Evolutionary conservation across 2,329 filamentous ascomycete genomes (phyloP).

Genomic region (Chaetomium globosum): DNA sequence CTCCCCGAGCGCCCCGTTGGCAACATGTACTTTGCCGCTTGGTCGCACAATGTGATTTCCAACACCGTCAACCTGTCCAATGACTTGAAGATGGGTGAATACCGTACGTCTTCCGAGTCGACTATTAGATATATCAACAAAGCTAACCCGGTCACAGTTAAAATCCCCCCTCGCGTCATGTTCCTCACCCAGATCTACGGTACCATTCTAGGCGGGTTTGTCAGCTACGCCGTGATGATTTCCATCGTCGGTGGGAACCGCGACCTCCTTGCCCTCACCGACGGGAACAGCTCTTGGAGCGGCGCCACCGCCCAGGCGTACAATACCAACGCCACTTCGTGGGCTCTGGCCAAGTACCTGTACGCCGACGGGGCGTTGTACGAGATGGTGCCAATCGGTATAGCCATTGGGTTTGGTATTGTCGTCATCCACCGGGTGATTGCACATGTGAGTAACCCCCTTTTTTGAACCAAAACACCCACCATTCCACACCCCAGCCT

Average conservation of each 20-base stretch:
- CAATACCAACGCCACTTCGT: constrained; percentile 52
- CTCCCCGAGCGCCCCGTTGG: constrained; percentile 55
- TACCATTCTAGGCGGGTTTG: constrained; percentile 55
- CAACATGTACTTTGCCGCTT: constrained; percentile 62
- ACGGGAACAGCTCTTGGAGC: constrained; percentile 57
- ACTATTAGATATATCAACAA: neutral
- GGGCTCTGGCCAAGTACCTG: constrained; percentile 57
- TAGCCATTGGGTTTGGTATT: constrained; percentile 51
- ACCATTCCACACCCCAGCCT: too few species aligned
- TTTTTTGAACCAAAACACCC: too few species aligned
- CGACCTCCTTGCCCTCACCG: constrained; percentile 49
- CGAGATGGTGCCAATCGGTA: constrained; percentile 53
- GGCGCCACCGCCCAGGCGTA: constrained; percentile 54
- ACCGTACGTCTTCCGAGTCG: constrained; percentile 46
- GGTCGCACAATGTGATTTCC: constrained; percentile 60
- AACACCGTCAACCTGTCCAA: constrained; percentile 55
- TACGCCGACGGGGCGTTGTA: constrained; percentile 52
- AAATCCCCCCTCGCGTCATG: constrained; percentile 59
- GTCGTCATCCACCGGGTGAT: constrained; percentile 52
- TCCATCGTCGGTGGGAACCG: constrained; percentile 54
- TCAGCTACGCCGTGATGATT: constrained; percentile 61
- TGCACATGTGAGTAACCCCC: constrained; percentile 41
- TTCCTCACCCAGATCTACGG: constrained; percentile 60
- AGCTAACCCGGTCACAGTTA: constrained; percentile 44
- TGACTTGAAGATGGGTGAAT: constrained; percentile 62